These are phyloP conservation scores for Dendrobium nobile DNA, from an alignment of 106 monocot species.

Conservation along the genomic window DNA sequence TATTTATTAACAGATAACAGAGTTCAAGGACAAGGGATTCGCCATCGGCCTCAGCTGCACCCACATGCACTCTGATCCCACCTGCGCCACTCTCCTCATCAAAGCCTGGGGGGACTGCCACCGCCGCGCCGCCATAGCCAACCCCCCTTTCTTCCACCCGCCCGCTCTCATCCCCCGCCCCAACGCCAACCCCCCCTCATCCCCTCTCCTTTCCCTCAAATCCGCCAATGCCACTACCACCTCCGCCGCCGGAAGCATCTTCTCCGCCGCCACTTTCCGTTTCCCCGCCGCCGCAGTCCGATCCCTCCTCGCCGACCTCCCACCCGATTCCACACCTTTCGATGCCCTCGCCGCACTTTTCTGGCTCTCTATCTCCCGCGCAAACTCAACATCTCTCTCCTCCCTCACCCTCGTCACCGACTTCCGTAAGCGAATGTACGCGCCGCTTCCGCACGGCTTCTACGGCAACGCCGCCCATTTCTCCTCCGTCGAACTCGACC, in stretches of 20 bases:
- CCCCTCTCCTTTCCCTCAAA: conserved; percentile 40
- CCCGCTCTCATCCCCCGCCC: conserved; percentile 50
- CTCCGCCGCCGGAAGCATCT: neutral
- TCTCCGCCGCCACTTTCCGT: conserved; percentile 58
- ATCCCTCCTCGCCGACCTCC: conserved; percentile 14
- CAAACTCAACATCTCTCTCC: neutral
- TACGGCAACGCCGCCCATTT: conserved; percentile 83
- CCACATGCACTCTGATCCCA: conserved; percentile 78
- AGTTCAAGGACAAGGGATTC: conserved; percentile 51
- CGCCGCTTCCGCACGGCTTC: conserved; percentile 83
- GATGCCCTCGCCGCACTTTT: conserved; percentile 64
- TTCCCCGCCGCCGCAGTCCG: conserved; percentile 43
- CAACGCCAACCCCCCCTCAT: conserved; percentile 25
- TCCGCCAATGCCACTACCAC: neutral
- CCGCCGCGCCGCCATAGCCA: conserved; percentile 49
- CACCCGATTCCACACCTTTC: conserved; percentile 39
- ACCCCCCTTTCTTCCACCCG: conserved; percentile 87
- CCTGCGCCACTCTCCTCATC: conserved; percentile 44
- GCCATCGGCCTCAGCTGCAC: conserved; percentile 77
- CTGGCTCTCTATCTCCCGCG: conserved; percentile 34
- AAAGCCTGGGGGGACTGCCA: conserved; percentile 72
- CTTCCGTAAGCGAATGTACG: conserved; percentile 64
- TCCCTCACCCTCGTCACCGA: conserved; percentile 46
- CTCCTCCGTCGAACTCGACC: conserved; percentile 32
- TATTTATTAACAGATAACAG: conserved; percentile 42